Evolutionary conservation across 169 alveolate species (phyloP).

Genomic region (Plasmodium billcollinsi): DNA sequence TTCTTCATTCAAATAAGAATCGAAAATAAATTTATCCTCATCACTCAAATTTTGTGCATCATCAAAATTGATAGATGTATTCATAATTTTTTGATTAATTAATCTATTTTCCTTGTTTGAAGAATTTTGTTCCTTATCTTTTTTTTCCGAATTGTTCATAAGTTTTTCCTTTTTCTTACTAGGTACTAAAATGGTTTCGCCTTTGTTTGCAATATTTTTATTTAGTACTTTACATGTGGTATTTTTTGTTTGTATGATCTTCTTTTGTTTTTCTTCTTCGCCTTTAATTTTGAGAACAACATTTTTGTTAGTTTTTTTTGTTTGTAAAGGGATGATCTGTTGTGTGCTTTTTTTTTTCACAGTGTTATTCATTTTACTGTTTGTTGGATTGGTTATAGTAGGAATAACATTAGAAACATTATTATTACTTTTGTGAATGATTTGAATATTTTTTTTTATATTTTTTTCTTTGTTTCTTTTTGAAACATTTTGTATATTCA

Average conservation of each 20-base stretch:
- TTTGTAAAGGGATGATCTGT: too few relatives aligned
- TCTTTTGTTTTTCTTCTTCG: background rate
- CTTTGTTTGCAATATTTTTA: background rate
- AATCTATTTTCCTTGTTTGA: constrained; percentile 20
- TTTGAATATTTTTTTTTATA: too few relatives aligned
- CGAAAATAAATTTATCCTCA: constrained; percentile 60
- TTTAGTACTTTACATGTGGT: background rate
- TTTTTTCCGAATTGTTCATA: too few relatives aligned
- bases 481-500: too few relatives aligned
- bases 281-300: too few relatives aligned
- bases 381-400: too few relatives aligned
- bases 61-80: constrained; percentile 72
- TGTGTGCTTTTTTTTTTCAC: too few relatives aligned
- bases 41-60: constrained; percentile 61
- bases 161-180: background rate
- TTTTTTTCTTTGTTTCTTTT: too few relatives aligned
- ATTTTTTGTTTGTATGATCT: constrained; percentile 4
- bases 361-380: too few relatives aligned
- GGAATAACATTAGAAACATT: too few relatives aligned
- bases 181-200: background rate
- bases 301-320: too few relatives aligned
- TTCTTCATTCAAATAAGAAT: constrained; percentile 44
- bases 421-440: too few relatives aligned
- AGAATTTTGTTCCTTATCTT: background rate
- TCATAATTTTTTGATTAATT: constrained; percentile 56